Conservation (phyloP, 2,329 filamentous ascomycete species). For the Trichoderma guizhouense region DNA sequence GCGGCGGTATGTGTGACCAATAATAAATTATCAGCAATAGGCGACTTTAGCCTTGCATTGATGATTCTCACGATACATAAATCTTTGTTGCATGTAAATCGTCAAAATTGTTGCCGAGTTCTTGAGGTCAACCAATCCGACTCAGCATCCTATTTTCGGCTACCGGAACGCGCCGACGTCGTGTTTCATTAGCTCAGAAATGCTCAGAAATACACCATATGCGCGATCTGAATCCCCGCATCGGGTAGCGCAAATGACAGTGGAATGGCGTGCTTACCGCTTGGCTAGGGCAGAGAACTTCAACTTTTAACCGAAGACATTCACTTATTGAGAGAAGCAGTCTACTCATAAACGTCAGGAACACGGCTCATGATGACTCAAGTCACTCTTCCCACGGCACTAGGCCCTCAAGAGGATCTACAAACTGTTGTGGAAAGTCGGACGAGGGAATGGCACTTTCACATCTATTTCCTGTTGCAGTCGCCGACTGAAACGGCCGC, state of each 20-base stretch:
- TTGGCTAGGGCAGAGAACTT: not conserved
- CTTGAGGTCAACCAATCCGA: not conserved
- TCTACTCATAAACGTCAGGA: not conserved
- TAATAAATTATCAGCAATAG: not conserved
- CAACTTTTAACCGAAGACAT: not conserved
- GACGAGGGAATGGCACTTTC: conserved; percentile 34
- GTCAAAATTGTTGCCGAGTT: not conserved
- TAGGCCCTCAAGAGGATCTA: conserved; percentile 27
- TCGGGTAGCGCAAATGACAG: not conserved
- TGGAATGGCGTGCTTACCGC: not conserved
- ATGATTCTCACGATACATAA: not conserved
- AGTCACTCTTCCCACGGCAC: conserved; percentile 19
- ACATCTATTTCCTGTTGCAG: conserved; percentile 34
- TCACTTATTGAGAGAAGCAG: not conserved
- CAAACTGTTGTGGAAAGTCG: conserved; percentile 30
- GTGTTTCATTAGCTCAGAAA: not conserved
- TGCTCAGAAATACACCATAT: not conserved
- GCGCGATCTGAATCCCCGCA: not conserved
- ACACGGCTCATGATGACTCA: conserved; percentile 5
- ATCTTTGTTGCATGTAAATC: not conserved
- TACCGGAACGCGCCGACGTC: not conserved
- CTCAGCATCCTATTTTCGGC: not conserved
- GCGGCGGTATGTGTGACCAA: not conserved
- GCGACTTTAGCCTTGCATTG: not conserved
- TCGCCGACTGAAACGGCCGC: conserved; percentile 32